Conservation (phyloP, 345 rosid genomes). For the Sonneratia caseolaris region DNA sequence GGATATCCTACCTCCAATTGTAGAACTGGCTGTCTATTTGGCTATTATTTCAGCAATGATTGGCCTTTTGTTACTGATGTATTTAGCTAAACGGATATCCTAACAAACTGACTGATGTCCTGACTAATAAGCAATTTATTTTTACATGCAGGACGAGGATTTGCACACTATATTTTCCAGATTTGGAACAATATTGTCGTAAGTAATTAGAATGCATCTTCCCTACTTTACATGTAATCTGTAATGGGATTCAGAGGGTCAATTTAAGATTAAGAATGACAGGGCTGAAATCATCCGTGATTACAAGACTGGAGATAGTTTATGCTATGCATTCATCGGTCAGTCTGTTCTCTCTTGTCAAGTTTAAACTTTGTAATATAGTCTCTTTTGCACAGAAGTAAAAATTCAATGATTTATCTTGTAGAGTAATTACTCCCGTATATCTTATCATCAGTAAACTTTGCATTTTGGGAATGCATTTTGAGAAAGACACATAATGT, state of each 20-base stretch:
- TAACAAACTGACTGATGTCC: neutral
- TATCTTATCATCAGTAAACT: neutral
- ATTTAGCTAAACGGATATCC: neutral
- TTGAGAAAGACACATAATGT: neutral
- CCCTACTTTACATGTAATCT: neutral
- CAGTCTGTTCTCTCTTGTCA: conserved; percentile 15
- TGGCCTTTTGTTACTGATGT: neutral
- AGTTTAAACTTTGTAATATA: neutral
- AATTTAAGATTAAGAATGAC: conserved; percentile 10
- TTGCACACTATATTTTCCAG: conserved; percentile 90
- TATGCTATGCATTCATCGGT: conserved; percentile 95
- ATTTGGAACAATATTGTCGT: conserved; percentile 82
- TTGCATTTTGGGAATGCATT: neutral
- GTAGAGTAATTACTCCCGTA: neutral
- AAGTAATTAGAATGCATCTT: conserved; percentile 20
- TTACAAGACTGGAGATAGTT: conserved; percentile 91
- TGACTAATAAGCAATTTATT: conserved; percentile 6
- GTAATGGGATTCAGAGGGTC: neutral
- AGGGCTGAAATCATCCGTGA: conserved; percentile 95
- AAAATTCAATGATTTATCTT: neutral
- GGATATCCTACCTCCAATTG: neutral
- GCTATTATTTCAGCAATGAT: neutral
- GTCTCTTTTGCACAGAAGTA: neutral
- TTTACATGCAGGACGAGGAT: conserved; percentile 78
- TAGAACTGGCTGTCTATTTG: neutral